Base-by-base conservation (phyloP, 164 flowering plant genomes). In the Aristolochia contorta region DNA sequence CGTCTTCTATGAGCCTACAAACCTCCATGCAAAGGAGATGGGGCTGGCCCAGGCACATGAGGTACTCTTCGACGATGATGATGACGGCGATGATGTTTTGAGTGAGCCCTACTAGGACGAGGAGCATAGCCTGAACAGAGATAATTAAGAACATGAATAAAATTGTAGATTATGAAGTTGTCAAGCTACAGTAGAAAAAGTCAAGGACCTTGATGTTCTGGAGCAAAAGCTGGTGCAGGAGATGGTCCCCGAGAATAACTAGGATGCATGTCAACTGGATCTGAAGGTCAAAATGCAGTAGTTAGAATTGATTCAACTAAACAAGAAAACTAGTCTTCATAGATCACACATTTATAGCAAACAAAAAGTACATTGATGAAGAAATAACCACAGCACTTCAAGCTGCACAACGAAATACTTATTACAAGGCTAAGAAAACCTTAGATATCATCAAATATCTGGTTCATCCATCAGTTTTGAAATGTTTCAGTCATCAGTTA, bases 151-250 rank as follows among this genome's bases (percentile, higher is more conserved):
- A 14, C 30, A 66, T 22, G 30, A 49, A 48, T 51, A n/a, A 68
- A 30, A 58, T 24, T 23, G 46, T 15, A 37, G 51, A 22, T 22
- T 18, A 19, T 4, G 65, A 51, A 12, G 58, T 16, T 47, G 51
- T 33, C 46, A 18, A 47, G 19, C 32, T 59, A 58, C 62, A 56
- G 32, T n/a, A 57, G 56, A 50, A 24, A 61, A 25, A 21, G 60
- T 18, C 45, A 57, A 33, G 19, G 67, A 85, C 96, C 88, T 67
- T 56, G 69, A 66, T 70, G 53, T 48, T 48, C 59, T n/a, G 89
- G 86, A 67, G 81, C 75, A 59, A 81, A 79, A 59, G 83, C 74
- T 45, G 82, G 84, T 51, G 77, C 77, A 61, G 69, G 33, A 21
- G 77, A 59, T 61, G 74, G 79, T 48, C 53, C 69, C 60, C 54